Percentiles rank a stretch among this genome's conserved stretches.
These are phyloP conservation scores for Pseudogymnoascus sp. DNA, from an alignment of 2,329 filamentous ascomycete genomes.

Conservation along the genomic window DNA sequence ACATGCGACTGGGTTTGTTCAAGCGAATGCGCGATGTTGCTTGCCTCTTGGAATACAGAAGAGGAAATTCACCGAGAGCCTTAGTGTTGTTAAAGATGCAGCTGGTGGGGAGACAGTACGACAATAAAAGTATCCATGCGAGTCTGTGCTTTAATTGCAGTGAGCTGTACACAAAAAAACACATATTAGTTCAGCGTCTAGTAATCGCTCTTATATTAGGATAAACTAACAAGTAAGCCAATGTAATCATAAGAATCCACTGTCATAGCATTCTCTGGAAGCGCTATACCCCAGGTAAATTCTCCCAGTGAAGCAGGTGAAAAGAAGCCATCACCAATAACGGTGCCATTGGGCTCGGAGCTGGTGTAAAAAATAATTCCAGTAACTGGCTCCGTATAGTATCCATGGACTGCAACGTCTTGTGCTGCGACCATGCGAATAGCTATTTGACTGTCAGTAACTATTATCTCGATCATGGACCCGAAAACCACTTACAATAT, in stretches of 20 bases:
- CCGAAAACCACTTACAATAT: conserved; percentile 18
- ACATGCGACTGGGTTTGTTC: neutral
- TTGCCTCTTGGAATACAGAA: neutral
- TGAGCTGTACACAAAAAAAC: too few relatives aligned
- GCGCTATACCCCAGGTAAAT: conserved; percentile 46
- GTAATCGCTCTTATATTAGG: neutral
- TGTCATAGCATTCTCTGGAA: conserved; percentile 41
- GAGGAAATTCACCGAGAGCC: neutral
- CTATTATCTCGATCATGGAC: neutral
- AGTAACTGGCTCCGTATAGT: conserved; percentile 39
- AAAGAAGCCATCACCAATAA: conserved; percentile 27
- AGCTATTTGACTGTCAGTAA: conserved; percentile 17
- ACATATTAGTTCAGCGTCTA: conserved; percentile 1
- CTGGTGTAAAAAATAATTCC: conserved; percentile 47
- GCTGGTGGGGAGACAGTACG: too few relatives aligned
- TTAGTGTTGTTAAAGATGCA: neutral
- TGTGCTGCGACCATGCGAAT: conserved; percentile 20
- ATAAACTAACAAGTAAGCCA: conserved; percentile 43
- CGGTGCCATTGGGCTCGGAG: conserved; percentile 33
- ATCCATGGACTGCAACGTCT: conserved; percentile 24
- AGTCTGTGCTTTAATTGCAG: too few relatives aligned
- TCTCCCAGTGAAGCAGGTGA: conserved; percentile 30
- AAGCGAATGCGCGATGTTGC: neutral
- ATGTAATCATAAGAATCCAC: conserved; percentile 49
- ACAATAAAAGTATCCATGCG: too few relatives aligned